A percentile compares a stretch with the other conserved stretches of the same genome.
phyloP scores from a whole-genome alignment of 2,329 filamentous ascomycete genomes.

The Allantophomopsis lycopodina region DNA sequence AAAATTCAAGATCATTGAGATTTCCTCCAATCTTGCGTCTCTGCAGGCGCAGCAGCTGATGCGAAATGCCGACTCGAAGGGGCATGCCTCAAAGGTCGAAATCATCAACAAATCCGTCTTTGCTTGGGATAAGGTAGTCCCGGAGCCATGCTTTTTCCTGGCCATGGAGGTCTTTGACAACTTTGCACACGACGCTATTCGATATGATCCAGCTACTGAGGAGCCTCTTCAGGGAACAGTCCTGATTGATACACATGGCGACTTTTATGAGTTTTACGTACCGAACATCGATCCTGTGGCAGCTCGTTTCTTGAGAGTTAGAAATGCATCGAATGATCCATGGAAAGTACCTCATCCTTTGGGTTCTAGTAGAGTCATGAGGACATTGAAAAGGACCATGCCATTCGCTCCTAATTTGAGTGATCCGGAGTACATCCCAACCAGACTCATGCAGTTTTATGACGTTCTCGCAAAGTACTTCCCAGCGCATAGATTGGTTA shows the following conservation, averaged over 20 bases:
- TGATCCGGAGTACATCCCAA: constrained; percentile 84
- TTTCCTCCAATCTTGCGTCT: constrained; percentile 66
- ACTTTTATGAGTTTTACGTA: constrained; percentile 92
- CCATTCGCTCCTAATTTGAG: constrained; percentile 69
- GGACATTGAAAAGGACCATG: constrained; percentile 38
- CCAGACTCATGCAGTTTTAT: constrained; percentile 92
- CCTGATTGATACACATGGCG: constrained; percentile 69
- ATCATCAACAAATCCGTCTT: constrained; percentile 94
- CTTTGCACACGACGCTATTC: constrained; percentile 87
- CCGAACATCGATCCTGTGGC: constrained; percentile 70
- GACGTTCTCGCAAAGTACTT: constrained; percentile 80
- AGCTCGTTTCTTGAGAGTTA: constrained; percentile 69
- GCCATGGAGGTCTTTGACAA: constrained; percentile 98
- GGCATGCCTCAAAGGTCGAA: constrained; percentile 75
- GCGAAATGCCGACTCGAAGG: constrained; percentile 50
- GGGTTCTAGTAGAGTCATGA: constrained; percentile 19
- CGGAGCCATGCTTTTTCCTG: constrained; percentile 90
- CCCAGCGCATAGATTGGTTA: constrained; percentile 75
- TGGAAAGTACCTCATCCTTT: constrained; percentile 43
- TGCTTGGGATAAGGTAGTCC: constrained; percentile 81
- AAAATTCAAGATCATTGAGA: constrained; percentile 91
- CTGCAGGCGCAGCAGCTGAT: constrained; percentile 63
- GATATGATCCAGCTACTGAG: constrained; percentile 74
- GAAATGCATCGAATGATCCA: constrained; percentile 58
- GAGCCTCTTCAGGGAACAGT: constrained; percentile 79